Evolutionary conservation across 352 stramenopile genomes (phyloP), one percentile per base, ranked within the genome.

Genomic region (Globisporangium alternatum): DNA sequence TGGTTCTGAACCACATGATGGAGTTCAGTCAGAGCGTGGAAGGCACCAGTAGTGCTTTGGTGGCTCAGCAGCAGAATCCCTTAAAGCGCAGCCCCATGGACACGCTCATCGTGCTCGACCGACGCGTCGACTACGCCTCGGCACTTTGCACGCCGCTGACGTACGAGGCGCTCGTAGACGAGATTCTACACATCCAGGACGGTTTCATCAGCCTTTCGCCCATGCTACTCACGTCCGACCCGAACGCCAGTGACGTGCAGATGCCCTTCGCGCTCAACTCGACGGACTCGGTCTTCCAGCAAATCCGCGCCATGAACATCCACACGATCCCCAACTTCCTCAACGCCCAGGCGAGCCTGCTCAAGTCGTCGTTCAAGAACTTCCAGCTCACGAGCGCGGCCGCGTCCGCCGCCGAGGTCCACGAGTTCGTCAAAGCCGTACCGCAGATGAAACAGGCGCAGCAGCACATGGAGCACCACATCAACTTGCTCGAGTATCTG

Each of bases 81-180:
- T 19, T 12, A 8, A 72, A 69, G 19, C 33, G 54, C 3, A 77
- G 64, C n/a, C 57, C 56, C 22, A 73, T 88, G 6, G 62, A 88
- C 35, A 88, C 83, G n/a, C 70, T 91, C 22, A 66, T 93, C n/a
- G 13, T 94, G 43, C 64, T 95, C 4, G 86, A 95, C 55, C 80
- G 86, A 1, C 77, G 69, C 57, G 68, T 91, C 10, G 86, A 95
- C 69, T 86, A 84, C 47, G 86, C 78, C 6, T 88, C 83, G 1
- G 76, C 79, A 3, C 69, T 95, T 10, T 90, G 68, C 2, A 89
- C 76, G 3, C 81, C 86, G 9, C 71, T 95, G 13, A 93, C 84
- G 30, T 86, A 90, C 43, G 84, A 92, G 33, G 82, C 82, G 15
- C 69, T 90, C 5, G 37, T 95, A 19, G 78, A 88, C 59, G 81